Base-by-base conservation (phyloP, 73 alveolate species). In the Strombidium stylifer region DNA sequence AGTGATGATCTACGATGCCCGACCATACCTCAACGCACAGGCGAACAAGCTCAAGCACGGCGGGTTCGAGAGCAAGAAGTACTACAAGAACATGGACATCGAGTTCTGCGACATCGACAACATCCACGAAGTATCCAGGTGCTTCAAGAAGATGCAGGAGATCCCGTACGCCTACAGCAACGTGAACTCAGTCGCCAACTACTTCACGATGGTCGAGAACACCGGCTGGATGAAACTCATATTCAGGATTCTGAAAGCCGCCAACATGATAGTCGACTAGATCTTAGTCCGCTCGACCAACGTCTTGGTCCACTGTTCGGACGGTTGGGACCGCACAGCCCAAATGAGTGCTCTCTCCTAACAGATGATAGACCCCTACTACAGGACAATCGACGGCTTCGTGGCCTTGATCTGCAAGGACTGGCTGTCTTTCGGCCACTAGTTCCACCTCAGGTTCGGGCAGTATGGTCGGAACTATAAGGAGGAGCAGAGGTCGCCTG, bases 251-350 rank as follows among this genome's bases (percentile, higher is more conserved):
- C 68, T 90, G 16, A 28, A 57, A 57, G 81, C 90, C 23, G 35
- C 96, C 30, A 48, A 52, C 48, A 72, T 82, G 28, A 70, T 89
- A 7, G 73, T 57, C 1, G 85, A 59, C 24, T 53, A 36, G 21
- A 23, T 85, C 1, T 1, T 20, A 23, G 23, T 18, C 50, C 51
- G 77, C 15, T 81, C 85, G 41, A 77, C 69, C 45, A 86, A 78
- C 73, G 95, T 88, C 2, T 71, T 95, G 15, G 95, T 95, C 49
- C 99, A 95, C 73, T 95, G 99, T 60, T 69, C 96, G 51, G 99
- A 95, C 89, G 99, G 99, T 3, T 95, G 99, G 98, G 99, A 95
- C 91, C 84, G 99, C 69, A 95, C 99, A 3, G 93, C 99, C 8
- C 86, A 95, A 73, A 76, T 95, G 12, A 89, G 91, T n/a, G 52